Base-by-base conservation (phyloP, 2,329 filamentous ascomycete genomes). In the Penicillium crustosum region DNA sequence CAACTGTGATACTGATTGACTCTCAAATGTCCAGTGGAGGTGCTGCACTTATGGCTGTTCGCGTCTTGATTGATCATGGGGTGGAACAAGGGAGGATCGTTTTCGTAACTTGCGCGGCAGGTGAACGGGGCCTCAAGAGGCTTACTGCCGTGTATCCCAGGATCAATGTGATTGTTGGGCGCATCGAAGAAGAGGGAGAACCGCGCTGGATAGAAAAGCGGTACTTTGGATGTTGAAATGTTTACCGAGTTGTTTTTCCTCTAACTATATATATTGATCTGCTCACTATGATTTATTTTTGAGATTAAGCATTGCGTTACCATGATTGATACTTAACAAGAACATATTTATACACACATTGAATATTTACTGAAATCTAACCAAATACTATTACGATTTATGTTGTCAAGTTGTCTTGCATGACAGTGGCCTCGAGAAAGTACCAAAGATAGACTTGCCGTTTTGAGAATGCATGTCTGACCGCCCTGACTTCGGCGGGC, bases 21-120 rank as follows among this genome's bases (percentile, higher is more conserved):
- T 88, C 93, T 15, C 94, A 99, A 72, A 97, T 97, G 89, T 91
- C 91, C 27, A 93, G 89, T 60, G 94, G 94, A 43, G 93, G 93
- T 36, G 85, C 86, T 13, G 86, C 86, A 5, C 79, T 99, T 57
- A 99, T 99, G 94, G 92, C 94, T 0, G 93, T 97, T 42, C 89
- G 94, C 70, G 91, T 97, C n/a, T 79, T 99, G 53, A 86, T 96
- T 17, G 94, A 99, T 73, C 93, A 97, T 70, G 94, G 94, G 12
- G 93, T 97, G 7, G 79, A 85, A 6, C 88, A 94, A 70, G 85
- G 91, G 45, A 88, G 83, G 63, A 96, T 99, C 63, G 90, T 97
- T 35, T 88, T 97, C 72, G 93, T 96, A 39, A 96, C 93, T 4
- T 97, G 95, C 72, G 89, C 91, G 63, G 93, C 93, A 4, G 93